Evolutionary conservation across 139 green algal genomes (phyloP), one percentile per base, ranked within the genome.

Genomic region (Chlamydomonas incerta): DNA sequence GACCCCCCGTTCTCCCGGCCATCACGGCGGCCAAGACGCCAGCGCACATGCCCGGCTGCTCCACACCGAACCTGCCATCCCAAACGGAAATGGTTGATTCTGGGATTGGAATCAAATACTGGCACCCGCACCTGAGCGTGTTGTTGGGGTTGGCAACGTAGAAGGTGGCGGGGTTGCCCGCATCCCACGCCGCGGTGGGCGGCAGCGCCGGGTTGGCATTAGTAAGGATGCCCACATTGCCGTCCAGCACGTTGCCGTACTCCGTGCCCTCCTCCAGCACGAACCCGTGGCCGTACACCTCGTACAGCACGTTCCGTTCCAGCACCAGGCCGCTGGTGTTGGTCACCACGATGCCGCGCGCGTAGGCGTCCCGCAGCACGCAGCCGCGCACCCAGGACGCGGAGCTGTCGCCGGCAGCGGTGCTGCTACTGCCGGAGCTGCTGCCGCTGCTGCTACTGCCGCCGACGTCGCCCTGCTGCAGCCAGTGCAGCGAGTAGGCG

Each of bases 111-210:
- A 10, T 24, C 55, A 21, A 60, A 21, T 4, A 26, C 14, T 1
- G 5, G 24, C 37, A 29, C 0, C 1, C 72, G 46, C 37, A 71
- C 76, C 62, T 85, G 47, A 73, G 70, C 8, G 85, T 92, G 88
- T 97, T 97, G 84, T 93, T 92, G 72, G 93, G 90, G 90, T 96
- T 94, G 28, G 92, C 95, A 75, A 96, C 87, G 92, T 91, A 95
- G 87, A 97, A 98, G 0, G 88, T 92, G 20, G 95, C 94, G 3
- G 95, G 95, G 26, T 80, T 92, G 41, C 41, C 8, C 6, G 41
- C 41, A 50, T 50, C 41, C 13, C 79, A 91, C 81, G 97, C 94
- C 3, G 89, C 94, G 75, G 90, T 87, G n/a, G 94, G 88, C 60
- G 95, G 84, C 4, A 74, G 81, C 46, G 87, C 72, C 4, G 41